Percentiles rank a stretch among this genome's conserved stretches.
Conservation (phyloP, 768 basidiomycete species). For the Macrolepiota albuminosa region DNA sequence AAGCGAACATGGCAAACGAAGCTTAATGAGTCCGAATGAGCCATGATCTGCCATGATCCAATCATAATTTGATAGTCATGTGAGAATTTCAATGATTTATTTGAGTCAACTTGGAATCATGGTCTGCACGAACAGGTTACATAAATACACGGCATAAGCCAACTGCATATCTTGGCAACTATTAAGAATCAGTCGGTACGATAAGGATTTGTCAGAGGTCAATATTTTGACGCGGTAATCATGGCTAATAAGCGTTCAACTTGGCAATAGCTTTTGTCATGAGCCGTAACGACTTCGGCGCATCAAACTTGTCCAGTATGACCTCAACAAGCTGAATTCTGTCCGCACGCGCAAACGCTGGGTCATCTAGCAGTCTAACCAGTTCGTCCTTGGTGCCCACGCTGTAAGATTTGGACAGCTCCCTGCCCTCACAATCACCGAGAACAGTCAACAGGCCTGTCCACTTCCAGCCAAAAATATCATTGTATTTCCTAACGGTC, state of each 20-base stretch:
- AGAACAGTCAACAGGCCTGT: constrained; percentile 54
- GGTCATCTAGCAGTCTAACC: constrained; percentile 57
- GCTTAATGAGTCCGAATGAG: too few relatives aligned
- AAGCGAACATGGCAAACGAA: too few relatives aligned
- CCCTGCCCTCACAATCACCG: constrained; percentile 43
- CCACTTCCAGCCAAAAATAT: constrained; percentile 81
- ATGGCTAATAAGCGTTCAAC: constrained; percentile 36
- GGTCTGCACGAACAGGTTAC: too few relatives aligned
- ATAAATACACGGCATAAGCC: too few relatives aligned
- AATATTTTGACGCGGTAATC: too few relatives aligned
- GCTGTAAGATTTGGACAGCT: constrained; percentile 54
- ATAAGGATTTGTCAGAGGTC: too few relatives aligned
- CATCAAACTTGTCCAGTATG: constrained; percentile 67
- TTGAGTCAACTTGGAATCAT: too few relatives aligned
- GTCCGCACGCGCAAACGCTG: constrained; percentile 54
- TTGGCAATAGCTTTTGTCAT: constrained; percentile 52
- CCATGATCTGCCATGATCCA: too few relatives aligned
- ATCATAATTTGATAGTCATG: too few relatives aligned
- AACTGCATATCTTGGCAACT: too few relatives aligned
- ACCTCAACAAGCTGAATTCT: constrained; percentile 80
- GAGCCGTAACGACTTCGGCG: constrained; percentile 56
- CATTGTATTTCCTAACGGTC: constrained; percentile 68
- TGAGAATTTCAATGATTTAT: too few relatives aligned
- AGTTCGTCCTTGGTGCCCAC: constrained; percentile 67
- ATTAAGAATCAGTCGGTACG: too few relatives aligned